phyloP scores from a whole-genome alignment of 129 eudicot species.

The Arctium lappa region DNA sequence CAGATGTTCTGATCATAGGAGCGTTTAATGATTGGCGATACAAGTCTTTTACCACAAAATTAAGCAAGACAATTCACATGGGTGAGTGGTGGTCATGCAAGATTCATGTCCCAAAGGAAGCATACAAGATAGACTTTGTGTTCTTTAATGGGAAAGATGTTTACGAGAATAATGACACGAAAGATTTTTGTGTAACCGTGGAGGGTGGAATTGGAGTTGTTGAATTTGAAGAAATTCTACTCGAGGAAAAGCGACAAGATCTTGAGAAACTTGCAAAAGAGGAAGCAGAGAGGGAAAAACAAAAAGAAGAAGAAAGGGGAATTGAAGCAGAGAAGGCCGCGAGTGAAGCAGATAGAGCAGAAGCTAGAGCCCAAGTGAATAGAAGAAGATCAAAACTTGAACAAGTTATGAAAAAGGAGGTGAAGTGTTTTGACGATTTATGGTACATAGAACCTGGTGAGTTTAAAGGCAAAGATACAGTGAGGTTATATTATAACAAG shows the following conservation, averaged over 20 bases:
- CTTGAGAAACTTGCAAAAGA: conserved; percentile 62
- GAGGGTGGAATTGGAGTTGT: conserved; percentile 69
- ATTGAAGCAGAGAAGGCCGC: conserved; percentile 73
- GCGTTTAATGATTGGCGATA: conserved; percentile 91
- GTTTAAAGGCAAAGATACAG: conserved; percentile 52
- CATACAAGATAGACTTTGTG: conserved; percentile 79
- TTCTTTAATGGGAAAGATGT: conserved; percentile 84
- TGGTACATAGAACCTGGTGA: conserved; percentile 76
- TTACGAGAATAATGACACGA: conserved; percentile 75
- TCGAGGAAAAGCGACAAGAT: conserved; percentile 78
- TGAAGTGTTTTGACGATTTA: conserved; percentile 38
- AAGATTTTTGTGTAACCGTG: conserved; percentile 75
- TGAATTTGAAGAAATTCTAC: conserved; percentile 87
- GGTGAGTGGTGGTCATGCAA: conserved; percentile 98
- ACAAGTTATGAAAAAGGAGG: conserved; percentile 50
- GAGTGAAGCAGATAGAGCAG: conserved; percentile 73
- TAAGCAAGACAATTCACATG: conserved; percentile 57
- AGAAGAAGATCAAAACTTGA: conserved; percentile 55
- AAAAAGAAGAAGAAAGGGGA: conserved; percentile 64
- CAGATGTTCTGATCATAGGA: conserved; percentile 76
- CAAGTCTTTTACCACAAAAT: conserved; percentile 65
- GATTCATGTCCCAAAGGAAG: conserved; percentile 83
- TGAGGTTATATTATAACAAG: conserved; percentile 69
- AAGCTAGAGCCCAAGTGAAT: conserved; percentile 64
- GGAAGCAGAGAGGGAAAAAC: conserved; percentile 71